Evolutionary conservation across 2,329 filamentous ascomycete species (phyloP), one percentile per base, ranked within the genome.

Genomic region (Colletotrichum endophyticum): DNA sequence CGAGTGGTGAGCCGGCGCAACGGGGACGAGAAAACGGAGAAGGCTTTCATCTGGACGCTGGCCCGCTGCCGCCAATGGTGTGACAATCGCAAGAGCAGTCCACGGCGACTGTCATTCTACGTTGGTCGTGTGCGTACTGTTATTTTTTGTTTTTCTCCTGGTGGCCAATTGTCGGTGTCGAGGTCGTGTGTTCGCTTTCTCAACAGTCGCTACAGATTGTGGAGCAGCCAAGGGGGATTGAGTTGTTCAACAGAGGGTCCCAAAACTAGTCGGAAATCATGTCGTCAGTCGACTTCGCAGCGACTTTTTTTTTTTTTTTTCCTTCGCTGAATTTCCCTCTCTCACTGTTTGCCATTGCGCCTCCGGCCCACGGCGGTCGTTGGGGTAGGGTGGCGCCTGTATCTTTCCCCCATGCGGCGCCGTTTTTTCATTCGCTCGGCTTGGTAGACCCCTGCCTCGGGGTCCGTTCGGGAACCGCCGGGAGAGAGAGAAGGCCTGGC

Each of bases 21-120:
- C 82, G 84, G 82, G 80, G 77, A 44, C 83, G 79, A 78, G 80
- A 84, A 83, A 78, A 84, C 79, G 83, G 82, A 80, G 81, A 87
- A 80, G 61, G 83, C 80, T 82, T 86, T 89, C 88, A 89, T 89
- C 75, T 80, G 80, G 80, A 78, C 68, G 73, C 66, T 73, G 77
- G 71, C 63, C 73, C 39, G 76, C 61, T 78, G 44, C 72, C 72
- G 66, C 76, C 72, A 62, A 72, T 69, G 25, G 36, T 64, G 36
- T 70, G 64, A 74, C 57, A 66, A 74, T 74, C 74, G 71, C 34
- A 34, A 74, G 49, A 8, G 56, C 34, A 56, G 66, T 66, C 59
- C 62, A 16, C 66, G 44, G 70, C 74, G 49, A 76, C 59, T 56
- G 39, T 74, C 74, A 76, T 76, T 76, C 71, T 74, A 76, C 66